Evolutionary conservation across 306 rosid genomes (phyloP).

Genomic region (Vachellia pachyceras): DNA sequence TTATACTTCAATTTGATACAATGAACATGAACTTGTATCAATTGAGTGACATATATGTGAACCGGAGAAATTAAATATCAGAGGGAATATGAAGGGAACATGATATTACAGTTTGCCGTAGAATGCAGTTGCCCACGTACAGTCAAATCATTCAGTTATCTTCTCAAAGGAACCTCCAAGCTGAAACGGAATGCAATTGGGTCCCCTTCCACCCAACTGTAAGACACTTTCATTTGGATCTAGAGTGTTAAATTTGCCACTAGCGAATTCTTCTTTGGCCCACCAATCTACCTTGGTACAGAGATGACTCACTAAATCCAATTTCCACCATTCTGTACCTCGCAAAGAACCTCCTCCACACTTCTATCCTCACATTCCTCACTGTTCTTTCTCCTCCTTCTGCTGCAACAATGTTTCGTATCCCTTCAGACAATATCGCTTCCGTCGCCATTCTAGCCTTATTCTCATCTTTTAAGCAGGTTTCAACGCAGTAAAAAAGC

Average conservation of each 20-base stretch:
- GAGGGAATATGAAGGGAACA: background rate
- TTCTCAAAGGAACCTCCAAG: constrained; percentile 69
- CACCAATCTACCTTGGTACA: constrained; percentile 64
- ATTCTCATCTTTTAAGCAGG: constrained; percentile 46
- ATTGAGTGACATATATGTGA: background rate
- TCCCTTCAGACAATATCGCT: constrained; percentile 45
- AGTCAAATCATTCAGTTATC: background rate
- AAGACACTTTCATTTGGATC: constrained; percentile 53
- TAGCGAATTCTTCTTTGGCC: constrained; percentile 44
- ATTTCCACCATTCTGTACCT: constrained; percentile 65
- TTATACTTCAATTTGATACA: too few relatives aligned
- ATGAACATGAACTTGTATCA: too few relatives aligned
- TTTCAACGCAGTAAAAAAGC: constrained; percentile 57
- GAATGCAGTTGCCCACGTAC: constrained; percentile 8
- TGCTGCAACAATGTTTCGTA: constrained; percentile 55
- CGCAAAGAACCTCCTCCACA: constrained; percentile 80
- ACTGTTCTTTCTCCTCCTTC: constrained; percentile 61
- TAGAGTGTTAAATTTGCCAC: constrained; percentile 52
- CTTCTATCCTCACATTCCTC: constrained; percentile 65
- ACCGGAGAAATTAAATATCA: background rate
- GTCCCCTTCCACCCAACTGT: constrained; percentile 80
- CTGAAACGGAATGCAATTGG: constrained; percentile 69
- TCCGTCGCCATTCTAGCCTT: constrained; percentile 47
- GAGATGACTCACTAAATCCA: constrained; percentile 59
- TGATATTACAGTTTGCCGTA: background rate